Conservation (phyloP, 108 stramenopile genomes). For the Skeletonema menzelii region DNA sequence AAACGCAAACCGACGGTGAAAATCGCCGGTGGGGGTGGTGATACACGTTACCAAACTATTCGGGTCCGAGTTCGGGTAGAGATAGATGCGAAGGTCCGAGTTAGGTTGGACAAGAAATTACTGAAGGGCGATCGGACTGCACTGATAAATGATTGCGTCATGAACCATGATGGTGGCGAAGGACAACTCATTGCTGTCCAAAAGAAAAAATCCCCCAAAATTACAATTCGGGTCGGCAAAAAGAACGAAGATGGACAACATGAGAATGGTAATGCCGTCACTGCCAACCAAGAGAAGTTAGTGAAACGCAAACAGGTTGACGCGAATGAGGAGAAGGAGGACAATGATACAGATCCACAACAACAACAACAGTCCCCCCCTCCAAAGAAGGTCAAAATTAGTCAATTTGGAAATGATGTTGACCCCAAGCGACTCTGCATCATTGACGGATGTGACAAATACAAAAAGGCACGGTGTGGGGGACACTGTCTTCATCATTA, state of each 20-base stretch:
- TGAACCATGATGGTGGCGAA: not conserved
- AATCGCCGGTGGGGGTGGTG: no score
- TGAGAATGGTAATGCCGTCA: not conserved
- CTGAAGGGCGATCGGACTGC: not conserved
- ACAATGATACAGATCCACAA: not conserved
- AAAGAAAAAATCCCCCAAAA: slow-evolving; percentile 1
- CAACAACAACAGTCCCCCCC: not conserved
- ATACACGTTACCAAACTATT: not conserved
- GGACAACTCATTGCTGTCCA: not conserved
- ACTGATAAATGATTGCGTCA: not conserved
- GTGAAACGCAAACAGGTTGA: not conserved
- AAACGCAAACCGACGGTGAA: no score
- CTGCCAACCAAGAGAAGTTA: not conserved
- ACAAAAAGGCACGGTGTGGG: slow-evolving; percentile 1
- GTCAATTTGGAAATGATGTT: not conserved
- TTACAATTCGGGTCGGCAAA: not conserved
- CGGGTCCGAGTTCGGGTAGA: not conserved
- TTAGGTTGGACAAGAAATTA: not conserved
- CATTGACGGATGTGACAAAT: not conserved
- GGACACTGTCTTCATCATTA: not conserved
- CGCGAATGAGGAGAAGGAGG: not conserved
- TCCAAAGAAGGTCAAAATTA: not conserved
- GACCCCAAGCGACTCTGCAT: not conserved
- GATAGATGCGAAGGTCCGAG: not conserved
- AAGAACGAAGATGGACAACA: not conserved